Evolutionary conservation across 148 eudicot species (phyloP).

Genomic region (Suaeda aralocaspica): DNA sequence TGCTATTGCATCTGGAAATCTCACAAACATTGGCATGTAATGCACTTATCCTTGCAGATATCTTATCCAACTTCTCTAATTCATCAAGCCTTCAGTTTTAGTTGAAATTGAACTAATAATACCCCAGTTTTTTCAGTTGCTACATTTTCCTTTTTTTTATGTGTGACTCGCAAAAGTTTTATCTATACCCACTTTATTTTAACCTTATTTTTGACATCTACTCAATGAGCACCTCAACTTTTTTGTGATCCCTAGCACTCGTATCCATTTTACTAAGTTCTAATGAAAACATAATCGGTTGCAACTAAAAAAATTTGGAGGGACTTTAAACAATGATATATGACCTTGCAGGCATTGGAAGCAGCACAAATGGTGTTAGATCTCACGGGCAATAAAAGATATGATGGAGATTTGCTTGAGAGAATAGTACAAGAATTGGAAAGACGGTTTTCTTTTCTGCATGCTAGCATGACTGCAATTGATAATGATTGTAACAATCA

Average conservation of each 20-base stretch:
- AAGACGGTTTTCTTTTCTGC: slow-evolving; percentile 30
- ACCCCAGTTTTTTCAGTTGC: too few species aligned
- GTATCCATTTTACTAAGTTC: too few species aligned
- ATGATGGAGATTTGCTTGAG: slow-evolving; percentile 57
- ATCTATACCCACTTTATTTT: too few species aligned
- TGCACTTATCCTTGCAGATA: neutral
- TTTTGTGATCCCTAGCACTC: too few species aligned
- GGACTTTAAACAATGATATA: neutral
- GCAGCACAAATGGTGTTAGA: slow-evolving; percentile 71
- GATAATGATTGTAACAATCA: slow-evolving; percentile 21
- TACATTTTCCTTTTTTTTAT: too few species aligned
- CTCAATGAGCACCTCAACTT: too few species aligned
- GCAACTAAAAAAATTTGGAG: too few species aligned
- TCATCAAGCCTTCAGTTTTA: neutral
- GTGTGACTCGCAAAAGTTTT: too few species aligned
- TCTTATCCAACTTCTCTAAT: neutral
- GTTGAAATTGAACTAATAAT: neutral
- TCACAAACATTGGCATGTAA: neutral
- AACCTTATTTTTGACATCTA: too few species aligned
- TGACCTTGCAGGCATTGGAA: slow-evolving; percentile 59
- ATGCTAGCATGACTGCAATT: slow-evolving; percentile 17
- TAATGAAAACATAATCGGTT: too few species aligned
- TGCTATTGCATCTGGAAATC: neutral
- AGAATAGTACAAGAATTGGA: slow-evolving; percentile 73
- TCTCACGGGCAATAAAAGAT: slow-evolving; percentile 55